These are phyloP conservation scores for Lachancea meyersii DNA, from an alignment of 805 yeast species.

Conservation along the genomic window DNA sequence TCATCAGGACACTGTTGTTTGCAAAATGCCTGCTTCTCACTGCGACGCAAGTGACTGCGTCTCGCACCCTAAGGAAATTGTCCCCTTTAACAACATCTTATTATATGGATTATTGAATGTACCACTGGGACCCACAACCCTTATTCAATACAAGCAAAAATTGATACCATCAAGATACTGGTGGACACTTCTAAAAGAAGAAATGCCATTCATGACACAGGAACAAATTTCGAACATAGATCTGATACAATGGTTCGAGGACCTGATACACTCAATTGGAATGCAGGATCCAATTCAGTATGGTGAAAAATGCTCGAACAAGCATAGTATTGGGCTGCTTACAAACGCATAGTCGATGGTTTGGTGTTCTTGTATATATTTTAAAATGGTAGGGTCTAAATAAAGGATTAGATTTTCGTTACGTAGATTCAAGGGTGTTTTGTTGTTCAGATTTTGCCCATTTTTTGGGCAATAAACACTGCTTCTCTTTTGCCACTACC, in stretches of 20 bases:
- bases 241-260: conserved; percentile 27
- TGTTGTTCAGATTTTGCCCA: background rate
- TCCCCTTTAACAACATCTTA: conserved; percentile 24
- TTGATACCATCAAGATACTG: conserved; percentile 30
- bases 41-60: conserved; percentile 13
- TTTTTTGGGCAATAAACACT: conserved; percentile 27
- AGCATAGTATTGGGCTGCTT: conserved; percentile 6
- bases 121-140: conserved; percentile 23
- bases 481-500: conserved; percentile 63
- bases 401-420: background rate
- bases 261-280: conserved; percentile 16
- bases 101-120: conserved; percentile 24
- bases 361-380: background rate
- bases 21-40: background rate
- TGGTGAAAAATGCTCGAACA: background rate
- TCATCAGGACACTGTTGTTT: background rate
- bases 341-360: background rate
- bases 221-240: conserved; percentile 20
- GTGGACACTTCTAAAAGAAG: conserved; percentile 30
- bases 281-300: conserved; percentile 15
- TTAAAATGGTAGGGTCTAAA: background rate
- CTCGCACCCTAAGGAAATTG: conserved; percentile 25
- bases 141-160: conserved; percentile 25
- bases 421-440: no score
- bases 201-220: conserved; percentile 22